phyloP scores from a whole-genome alignment of 352 stramenopile species.

The Phytophthora pluvialis region DNA sequence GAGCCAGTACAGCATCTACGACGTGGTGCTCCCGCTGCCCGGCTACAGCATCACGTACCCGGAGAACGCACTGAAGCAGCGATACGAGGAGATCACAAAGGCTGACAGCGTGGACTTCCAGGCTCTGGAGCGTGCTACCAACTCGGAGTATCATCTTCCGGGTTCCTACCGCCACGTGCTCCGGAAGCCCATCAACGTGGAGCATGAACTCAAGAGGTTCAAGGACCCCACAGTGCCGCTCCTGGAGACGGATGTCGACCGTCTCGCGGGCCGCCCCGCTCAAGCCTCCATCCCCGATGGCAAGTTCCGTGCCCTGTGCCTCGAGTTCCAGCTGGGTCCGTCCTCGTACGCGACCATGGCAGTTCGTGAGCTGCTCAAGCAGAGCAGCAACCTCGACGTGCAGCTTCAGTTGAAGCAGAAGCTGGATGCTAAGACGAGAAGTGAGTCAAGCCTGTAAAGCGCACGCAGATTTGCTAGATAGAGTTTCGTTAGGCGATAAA shows the following conservation, averaged over 20 bases:
- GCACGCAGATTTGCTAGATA: slow-evolving; percentile 10
- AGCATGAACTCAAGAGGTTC: slow-evolving; percentile 93
- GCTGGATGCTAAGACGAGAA: slow-evolving; percentile 26
- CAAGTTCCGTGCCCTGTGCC: slow-evolving; percentile 71
- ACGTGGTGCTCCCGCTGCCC: slow-evolving; percentile 97
- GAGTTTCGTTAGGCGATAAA: slow-evolving; percentile 15
- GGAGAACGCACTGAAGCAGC: slow-evolving; percentile 77
- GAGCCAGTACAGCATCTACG: slow-evolving; percentile 90
- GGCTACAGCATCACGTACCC: slow-evolving; percentile 92
- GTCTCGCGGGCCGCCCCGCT: slow-evolving; percentile 41
- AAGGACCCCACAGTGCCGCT: slow-evolving; percentile 92
- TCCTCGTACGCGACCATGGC: slow-evolving; percentile 97
- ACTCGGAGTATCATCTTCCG: slow-evolving; percentile 91
- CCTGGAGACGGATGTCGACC: slow-evolving; percentile 94
- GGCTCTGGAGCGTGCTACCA: slow-evolving; percentile 65
- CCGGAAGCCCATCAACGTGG: slow-evolving; percentile 88
- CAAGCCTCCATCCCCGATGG: slow-evolving; percentile 65
- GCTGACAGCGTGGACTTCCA: slow-evolving; percentile 76
- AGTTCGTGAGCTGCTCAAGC: slow-evolving; percentile 96
- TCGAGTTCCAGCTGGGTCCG: slow-evolving; percentile 84
- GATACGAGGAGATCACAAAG: slow-evolving; percentile 69
- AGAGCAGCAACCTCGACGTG: slow-evolving; percentile 84
- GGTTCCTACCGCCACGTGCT: slow-evolving; percentile 95
- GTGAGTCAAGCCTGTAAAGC: slow-evolving; percentile 4
- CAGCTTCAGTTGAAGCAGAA: slow-evolving; percentile 67